Percentiles rank a stretch among this genome's conserved stretches.
These are phyloP conservation scores for Rhodotorula sp. DNA, from an alignment of 1,284 basidiomycete species.

Conservation along the genomic window DNA sequence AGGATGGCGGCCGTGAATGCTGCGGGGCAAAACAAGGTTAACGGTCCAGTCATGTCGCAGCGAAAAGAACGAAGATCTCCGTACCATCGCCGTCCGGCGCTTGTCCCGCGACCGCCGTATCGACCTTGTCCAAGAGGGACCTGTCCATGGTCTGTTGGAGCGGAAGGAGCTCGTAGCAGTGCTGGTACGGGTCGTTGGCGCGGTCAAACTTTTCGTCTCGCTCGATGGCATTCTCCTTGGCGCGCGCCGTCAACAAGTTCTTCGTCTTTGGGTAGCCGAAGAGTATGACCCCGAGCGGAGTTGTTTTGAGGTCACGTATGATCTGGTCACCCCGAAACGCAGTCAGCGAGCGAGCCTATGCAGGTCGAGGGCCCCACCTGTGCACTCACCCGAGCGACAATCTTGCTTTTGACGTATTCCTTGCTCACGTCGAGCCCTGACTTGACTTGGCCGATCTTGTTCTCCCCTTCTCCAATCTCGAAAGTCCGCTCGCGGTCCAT, in stretches of 20 bases:
- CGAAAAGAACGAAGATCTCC: neutral
- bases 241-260: conserved; percentile 26
- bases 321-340: conserved; percentile 16
- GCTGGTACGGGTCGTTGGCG: conserved; percentile 25
- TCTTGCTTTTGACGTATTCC: conserved; percentile 37
- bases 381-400: conserved; percentile 32
- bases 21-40: neutral
- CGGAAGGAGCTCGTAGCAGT: conserved; percentile 32
- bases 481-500: conserved; percentile 13
- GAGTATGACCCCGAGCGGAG: conserved; percentile 26
- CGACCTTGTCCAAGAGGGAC: conserved; percentile 15
- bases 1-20: conserved; percentile 40
- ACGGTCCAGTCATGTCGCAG: too few relatives aligned
- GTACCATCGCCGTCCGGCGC: conserved; percentile 27
- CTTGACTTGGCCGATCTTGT: neutral
- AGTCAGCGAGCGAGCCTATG: too few relatives aligned
- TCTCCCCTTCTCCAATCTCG: neutral
- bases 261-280: conserved; percentile 32
- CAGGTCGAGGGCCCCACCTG: neutral
- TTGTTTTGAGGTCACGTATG: conserved; percentile 38
- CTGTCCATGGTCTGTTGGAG: conserved; percentile 8
- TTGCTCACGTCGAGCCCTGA: conserved; percentile 16
- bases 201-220: conserved; percentile 21
- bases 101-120: conserved; percentile 21
- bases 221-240: conserved; percentile 12